These are phyloP conservation scores for Chaetomium sp. DNA, from an alignment of 2,329 filamentous ascomycete species.

Conservation along the genomic window DNA sequence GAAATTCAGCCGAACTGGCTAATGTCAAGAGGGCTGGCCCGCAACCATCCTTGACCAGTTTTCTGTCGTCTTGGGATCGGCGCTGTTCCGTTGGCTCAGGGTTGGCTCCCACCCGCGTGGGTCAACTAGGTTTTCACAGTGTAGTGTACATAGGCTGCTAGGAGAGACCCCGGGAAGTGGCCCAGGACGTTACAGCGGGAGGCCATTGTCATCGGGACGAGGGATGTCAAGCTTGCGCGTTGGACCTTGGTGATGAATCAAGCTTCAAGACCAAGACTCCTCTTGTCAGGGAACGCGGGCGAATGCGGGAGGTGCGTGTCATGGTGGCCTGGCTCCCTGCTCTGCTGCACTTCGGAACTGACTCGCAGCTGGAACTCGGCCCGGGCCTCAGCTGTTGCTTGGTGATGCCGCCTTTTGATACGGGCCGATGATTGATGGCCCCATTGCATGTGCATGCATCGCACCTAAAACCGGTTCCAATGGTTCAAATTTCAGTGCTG, in stretches of 20 bases:
- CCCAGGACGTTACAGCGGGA: background rate
- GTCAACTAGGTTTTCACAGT: background rate
- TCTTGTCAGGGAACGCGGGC: background rate
- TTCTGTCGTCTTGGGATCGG: slow-evolving; percentile 16
- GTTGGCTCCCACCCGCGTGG: background rate
- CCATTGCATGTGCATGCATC: background rate
- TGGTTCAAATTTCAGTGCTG: background rate
- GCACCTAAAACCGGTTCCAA: background rate
- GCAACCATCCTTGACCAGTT: no score
- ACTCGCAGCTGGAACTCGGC: background rate
- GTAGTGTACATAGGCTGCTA: background rate
- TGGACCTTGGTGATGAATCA: background rate
- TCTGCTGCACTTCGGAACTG: background rate
- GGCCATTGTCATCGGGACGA: background rate
- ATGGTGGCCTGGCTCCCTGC: background rate
- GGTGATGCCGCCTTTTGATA: background rate
- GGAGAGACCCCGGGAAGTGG: background rate
- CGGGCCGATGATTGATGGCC: background rate
- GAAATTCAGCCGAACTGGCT: slow-evolving; percentile 35
- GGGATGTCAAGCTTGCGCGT: background rate
- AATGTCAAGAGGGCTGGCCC: slow-evolving; percentile 21
- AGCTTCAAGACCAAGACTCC: background rate
- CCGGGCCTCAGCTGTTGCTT: background rate
- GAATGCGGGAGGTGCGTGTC: background rate
- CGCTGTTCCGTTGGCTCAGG: background rate